Percentiles rank a stretch among this genome's conserved stretches.
Evolutionary conservation across 1,284 basidiomycete genomes (phyloP).

Genomic region (Malassezia globosa): DNA sequence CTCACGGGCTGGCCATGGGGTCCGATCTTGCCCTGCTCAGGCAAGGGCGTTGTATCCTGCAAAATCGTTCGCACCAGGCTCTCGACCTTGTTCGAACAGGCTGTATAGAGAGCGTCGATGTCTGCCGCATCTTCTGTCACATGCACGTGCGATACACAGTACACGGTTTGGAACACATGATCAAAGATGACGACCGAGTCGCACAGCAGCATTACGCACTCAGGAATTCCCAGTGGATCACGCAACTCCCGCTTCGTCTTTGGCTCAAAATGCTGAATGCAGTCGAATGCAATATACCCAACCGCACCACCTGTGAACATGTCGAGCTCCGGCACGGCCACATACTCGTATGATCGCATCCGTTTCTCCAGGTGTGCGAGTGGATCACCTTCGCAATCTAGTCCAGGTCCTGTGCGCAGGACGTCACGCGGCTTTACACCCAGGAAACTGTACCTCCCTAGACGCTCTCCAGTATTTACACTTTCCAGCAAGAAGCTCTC

Average conservation of each 20-base stretch:
- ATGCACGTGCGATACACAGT: conserved; percentile 88
- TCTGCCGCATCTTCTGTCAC: conserved; percentile 55
- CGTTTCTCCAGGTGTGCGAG: conserved; percentile 73
- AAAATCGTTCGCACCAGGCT: conserved; percentile 20
- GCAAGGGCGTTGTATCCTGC: conserved; percentile 53
- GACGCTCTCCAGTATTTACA: conserved; percentile 70
- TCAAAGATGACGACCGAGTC: conserved; percentile 92
- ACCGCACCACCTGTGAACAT: conserved; percentile 97
- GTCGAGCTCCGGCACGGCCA: conserved; percentile 76
- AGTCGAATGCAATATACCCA: conserved; percentile 94
- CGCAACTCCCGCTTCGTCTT: conserved; percentile 54
- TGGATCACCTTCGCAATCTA: conserved; percentile 77
- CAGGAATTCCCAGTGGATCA: conserved; percentile 71
- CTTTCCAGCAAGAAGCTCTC: conserved; percentile 51
- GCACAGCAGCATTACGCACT: conserved; percentile 91
- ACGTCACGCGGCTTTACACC: conserved; percentile 92
- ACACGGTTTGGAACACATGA: conserved; percentile 87
- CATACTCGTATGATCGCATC: conserved; percentile 73
- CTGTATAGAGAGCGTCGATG: conserved; percentile 40
- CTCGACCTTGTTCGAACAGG: conserved; percentile 21
- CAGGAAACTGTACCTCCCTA: conserved; percentile 89
- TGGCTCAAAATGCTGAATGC: conserved; percentile 82
- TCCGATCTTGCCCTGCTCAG: conserved; percentile 50
- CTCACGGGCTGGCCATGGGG: conserved; percentile 51
- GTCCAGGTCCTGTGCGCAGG: conserved; percentile 72